Percentiles rank a stretch among this genome's conserved stretches.
Evolutionary conservation across 2,329 filamentous ascomycete genomes (phyloP).

Genomic region (Leptodontidium sp.): DNA sequence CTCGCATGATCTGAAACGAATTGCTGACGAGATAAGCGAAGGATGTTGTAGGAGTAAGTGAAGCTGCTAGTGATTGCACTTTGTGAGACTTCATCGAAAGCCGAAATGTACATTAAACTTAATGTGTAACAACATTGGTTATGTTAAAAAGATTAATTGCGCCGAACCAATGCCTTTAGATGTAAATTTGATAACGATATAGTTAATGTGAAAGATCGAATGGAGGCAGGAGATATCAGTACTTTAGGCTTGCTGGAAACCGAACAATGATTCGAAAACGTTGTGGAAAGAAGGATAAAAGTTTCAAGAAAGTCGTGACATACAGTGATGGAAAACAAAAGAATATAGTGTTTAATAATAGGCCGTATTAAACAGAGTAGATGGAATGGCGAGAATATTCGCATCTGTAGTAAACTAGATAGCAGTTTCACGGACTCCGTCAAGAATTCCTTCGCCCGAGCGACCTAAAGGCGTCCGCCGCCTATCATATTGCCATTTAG

Average conservation of each 20-base stretch:
- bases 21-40: conserved; percentile 8
- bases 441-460: conserved; percentile 7
- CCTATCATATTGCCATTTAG: conserved; percentile 6
- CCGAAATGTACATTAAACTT: conserved; percentile 10
- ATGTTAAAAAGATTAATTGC: conserved; percentile 4
- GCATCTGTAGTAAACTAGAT: conserved; percentile 7
- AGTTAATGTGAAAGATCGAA: conserved; percentile 9
- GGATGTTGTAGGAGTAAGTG: conserved; percentile 13
- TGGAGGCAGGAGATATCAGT: conserved; percentile 3
- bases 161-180: not conserved
- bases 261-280: conserved; percentile 6
- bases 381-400: conserved; percentile 7
- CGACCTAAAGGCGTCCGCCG: not conserved
- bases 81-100: conserved; percentile 13
- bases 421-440: conserved; percentile 2
- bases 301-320: conserved; percentile 4
- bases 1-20: conserved; percentile 7
- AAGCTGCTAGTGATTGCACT: not conserved
- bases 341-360: conserved; percentile 1
- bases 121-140: conserved; percentile 1
- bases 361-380: not conserved
- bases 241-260: conserved; percentile 4
- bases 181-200: conserved; percentile 4
- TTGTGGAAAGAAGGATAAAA: conserved; percentile 8
- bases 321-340: not conserved